These are phyloP conservation scores for Ehretia macrophylla DNA, from an alignment of 257 asterid genomes.

Conservation along the genomic window DNA sequence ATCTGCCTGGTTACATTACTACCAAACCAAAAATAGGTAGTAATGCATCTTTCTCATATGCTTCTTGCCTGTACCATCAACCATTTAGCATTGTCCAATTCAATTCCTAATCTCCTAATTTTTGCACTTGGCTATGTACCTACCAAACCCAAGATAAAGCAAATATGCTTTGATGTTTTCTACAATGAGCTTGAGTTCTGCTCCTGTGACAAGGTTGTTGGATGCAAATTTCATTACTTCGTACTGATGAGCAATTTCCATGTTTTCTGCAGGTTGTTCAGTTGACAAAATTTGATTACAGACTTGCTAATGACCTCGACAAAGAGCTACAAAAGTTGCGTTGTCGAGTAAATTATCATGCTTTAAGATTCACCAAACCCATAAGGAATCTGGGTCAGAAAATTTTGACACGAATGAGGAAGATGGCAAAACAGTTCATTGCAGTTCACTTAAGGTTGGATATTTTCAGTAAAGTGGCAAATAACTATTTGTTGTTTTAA, in stretches of 20 bases:
- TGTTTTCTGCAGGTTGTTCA: slow-evolving; percentile 80
- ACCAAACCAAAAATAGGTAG: neutral
- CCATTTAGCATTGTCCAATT: too few relatives aligned
- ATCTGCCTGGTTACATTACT: neutral
- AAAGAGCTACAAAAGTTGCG: slow-evolving; percentile 87
- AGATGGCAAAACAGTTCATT: slow-evolving; percentile 77
- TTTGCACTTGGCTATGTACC: too few relatives aligned
- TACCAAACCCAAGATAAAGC: too few relatives aligned
- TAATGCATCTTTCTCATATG: neutral
- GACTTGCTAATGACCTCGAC: slow-evolving; percentile 87
- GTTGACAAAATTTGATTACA: slow-evolving; percentile 95
- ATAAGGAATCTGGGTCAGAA: slow-evolving; percentile 72
- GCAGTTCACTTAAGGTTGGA: slow-evolving; percentile 93
- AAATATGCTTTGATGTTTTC: neutral
- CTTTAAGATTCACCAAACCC: slow-evolving; percentile 83
- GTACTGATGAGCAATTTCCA: slow-evolving; percentile 4
- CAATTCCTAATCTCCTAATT: too few relatives aligned
- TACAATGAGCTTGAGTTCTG: neutral
- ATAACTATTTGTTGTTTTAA: neutral
- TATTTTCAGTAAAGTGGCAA: slow-evolving; percentile 11
- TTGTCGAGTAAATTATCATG: slow-evolving; percentile 93
- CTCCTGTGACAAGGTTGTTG: slow-evolving; percentile 4
- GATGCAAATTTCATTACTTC: slow-evolving; percentile 4
- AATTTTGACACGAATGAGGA: slow-evolving; percentile 75
- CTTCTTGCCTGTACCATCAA: neutral